Evolutionary conservation across 176 grass and related monocot genomes (phyloP), one percentile per base, ranked within the genome.

Genomic region (Poa annua): DNA sequence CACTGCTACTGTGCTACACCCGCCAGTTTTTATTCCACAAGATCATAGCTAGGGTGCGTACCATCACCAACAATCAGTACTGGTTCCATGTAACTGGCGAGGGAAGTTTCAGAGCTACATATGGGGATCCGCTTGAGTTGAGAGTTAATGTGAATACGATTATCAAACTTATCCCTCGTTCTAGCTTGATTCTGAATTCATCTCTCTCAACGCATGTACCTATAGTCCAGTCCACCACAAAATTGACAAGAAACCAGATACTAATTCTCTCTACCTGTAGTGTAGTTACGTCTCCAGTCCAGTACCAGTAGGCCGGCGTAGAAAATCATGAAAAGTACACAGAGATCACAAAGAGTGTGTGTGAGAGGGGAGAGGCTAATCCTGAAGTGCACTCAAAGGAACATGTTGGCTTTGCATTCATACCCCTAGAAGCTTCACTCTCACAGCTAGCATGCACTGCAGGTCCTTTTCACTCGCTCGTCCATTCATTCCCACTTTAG

Each of bases 361-460:
- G 9, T 59, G 19, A n/a, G 52, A 51, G 74, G 59, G 24, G 16
- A 22, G 11, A 48, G 66, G 1, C 5, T 71, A 80, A 77, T 53
- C 84, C 74, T 94, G 86, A 89, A 91, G 92, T 94, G 89, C 84
- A 94, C 92, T 94, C 89, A 91, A 94, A 94, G 92, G 72, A 80
- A 94, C 79, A 88, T 74, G 66, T 39, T 45, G 20, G 39, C 39
- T 1, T 72, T 49, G 69, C 69, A 72, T 72, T 72, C 42, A 8
- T 62, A 19, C 78, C 70, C 52, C 25, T 49, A 80, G 49, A 71
- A 76, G 53, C 79, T 90, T 82, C 79, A 75, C 53, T 63, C 79
- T 83, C 81, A 86, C 81, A 88, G 50, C 48, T 41, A 39, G 56
- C 34, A 1, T 41, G 44, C 44, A 47, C 17, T 36, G n/a, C 39